Evolutionary conservation across 2,329 filamentous ascomycete genomes (phyloP).

Genomic region (Aspergillus fumigatus): DNA sequence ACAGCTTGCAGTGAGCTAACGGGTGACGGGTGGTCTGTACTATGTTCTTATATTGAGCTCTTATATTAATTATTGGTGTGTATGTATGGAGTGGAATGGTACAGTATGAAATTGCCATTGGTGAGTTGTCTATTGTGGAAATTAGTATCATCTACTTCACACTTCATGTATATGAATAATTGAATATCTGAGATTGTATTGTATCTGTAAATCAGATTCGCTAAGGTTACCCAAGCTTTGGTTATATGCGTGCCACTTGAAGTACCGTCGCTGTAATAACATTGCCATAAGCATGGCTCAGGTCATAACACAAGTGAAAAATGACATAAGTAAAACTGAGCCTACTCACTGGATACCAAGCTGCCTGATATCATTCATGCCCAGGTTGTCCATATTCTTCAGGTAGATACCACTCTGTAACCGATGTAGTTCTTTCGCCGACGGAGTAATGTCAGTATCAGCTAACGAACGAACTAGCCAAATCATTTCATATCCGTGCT

Average conservation of each 20-base stretch:
- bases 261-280: too few relatives aligned
- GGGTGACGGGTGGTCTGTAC: background rate
- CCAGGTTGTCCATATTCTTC: background rate
- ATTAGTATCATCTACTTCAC: background rate
- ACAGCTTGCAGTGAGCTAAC: background rate
- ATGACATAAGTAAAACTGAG: background rate
- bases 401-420: background rate
- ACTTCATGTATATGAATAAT: background rate
- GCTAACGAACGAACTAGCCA: background rate
- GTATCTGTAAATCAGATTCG: too few relatives aligned
- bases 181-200: background rate
- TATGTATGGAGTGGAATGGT: background rate
- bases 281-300: too few relatives aligned
- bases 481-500: background rate
- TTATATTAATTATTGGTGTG: background rate
- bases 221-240: too few relatives aligned
- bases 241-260: too few relatives aligned
- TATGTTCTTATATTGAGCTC: background rate
- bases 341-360: background rate
- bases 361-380: background rate
- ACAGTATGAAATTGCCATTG: background rate
- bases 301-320: too few relatives aligned
- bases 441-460: background rate
- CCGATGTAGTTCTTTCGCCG: too few relatives aligned
- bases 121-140: background rate